phyloP scores from a whole-genome alignment of 192 early-diverging fungal species.

The Haplosporangium gracile region DNA sequence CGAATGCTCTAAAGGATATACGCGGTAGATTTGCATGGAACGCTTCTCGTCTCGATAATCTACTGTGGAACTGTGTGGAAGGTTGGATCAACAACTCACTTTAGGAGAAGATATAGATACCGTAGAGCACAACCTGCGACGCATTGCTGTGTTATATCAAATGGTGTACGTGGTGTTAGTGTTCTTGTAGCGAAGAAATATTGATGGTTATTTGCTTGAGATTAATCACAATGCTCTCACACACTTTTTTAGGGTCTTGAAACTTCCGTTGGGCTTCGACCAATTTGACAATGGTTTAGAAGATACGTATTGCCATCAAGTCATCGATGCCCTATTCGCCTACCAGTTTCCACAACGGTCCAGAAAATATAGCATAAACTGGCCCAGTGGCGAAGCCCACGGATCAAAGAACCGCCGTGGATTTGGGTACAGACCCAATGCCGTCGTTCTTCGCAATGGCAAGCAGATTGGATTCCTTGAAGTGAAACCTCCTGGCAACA shows the following conservation, averaged over 20 bases:
- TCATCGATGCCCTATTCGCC: conserved; percentile 7
- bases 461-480: conserved; percentile 17
- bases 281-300: conserved; percentile 20
- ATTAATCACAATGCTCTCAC: too few relatives aligned
- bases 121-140: too few relatives aligned
- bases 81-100: conserved; percentile 3
- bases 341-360: conserved; percentile 6
- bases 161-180: too few relatives aligned
- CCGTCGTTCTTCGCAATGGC: background rate
- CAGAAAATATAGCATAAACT: conserved; percentile 7
- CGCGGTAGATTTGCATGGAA: conserved; percentile 1
- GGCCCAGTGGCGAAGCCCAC: conserved; percentile 23
- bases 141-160: too few relatives aligned
- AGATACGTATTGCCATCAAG: conserved; percentile 23
- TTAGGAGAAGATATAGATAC: background rate
- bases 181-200: too few relatives aligned
- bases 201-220: too few relatives aligned
- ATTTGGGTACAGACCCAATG: conserved; percentile 17
- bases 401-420: conserved; percentile 16
- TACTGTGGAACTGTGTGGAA: background rate
- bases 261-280: background rate
- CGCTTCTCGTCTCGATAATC: background rate
- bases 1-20: background rate
- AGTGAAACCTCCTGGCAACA: conserved; percentile 13
- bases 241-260: conserved; percentile 1